phyloP scores from a whole-genome alignment of 2,329 filamentous ascomycete species.

The Fusarium gaditjirri region DNA sequence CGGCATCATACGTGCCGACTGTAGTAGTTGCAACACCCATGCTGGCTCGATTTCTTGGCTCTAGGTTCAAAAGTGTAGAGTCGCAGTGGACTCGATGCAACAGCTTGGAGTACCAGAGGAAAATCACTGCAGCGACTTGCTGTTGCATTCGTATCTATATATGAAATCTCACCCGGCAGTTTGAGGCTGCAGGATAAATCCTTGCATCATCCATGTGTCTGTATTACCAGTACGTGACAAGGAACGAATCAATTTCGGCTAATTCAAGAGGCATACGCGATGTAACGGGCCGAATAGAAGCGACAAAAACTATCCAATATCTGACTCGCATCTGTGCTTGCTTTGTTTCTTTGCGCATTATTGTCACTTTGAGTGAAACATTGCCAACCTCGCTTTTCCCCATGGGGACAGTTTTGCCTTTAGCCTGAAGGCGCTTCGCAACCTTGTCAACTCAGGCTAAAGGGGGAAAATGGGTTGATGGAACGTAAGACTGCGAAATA shows the following conservation, averaged over 20 bases:
- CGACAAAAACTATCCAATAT: background rate
- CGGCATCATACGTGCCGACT: conserved; percentile 59
- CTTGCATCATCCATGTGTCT: background rate
- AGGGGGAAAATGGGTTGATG: conserved; percentile 4
- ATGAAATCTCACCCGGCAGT: background rate
- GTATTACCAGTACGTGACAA: background rate
- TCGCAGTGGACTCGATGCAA: background rate
- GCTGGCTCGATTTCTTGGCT: background rate
- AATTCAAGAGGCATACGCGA: background rate
- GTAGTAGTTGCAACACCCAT: conserved; percentile 25
- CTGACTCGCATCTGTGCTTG: background rate
- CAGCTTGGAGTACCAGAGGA: background rate
- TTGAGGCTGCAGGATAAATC: conserved; percentile 11
- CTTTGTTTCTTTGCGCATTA: background rate
- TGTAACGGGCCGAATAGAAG: background rate
- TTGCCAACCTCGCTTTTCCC: background rate
- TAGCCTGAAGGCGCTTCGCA: conserved; percentile 10
- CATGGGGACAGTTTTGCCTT: conserved; percentile 4
- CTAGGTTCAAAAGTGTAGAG: background rate
- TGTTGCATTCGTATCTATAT: conserved; percentile 10
- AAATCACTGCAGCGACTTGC: background rate
- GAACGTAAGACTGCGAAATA: conserved; percentile 1
- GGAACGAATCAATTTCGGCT: conserved; percentile 10
- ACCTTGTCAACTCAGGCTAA: conserved; percentile 17
- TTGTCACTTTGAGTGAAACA: background rate